Evolutionary conservation across 108 stramenopile genomes (phyloP).

Genomic region (Pseudonitzschia multistriata): DNA sequence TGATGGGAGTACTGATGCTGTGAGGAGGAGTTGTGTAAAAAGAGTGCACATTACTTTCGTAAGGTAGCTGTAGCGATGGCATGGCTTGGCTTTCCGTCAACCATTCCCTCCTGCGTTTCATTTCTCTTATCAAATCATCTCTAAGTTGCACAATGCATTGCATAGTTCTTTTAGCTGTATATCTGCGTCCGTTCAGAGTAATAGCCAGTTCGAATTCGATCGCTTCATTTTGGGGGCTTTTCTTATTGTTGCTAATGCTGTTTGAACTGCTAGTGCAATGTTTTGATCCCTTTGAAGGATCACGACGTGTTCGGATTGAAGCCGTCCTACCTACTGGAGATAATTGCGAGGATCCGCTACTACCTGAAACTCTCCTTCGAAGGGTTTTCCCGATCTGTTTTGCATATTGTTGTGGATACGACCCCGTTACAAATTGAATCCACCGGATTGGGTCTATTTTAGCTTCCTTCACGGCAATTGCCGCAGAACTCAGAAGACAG

Average conservation of each 20-base stretch:
- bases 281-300: not conserved
- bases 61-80: not conserved
- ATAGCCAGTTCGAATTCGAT: slow-evolving; percentile 76
- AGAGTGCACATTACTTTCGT: not conserved
- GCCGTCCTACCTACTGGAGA: slow-evolving; percentile 12
- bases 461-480: slow-evolving; percentile 60
- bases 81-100: slow-evolving; percentile 9
- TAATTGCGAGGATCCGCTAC: not conserved
- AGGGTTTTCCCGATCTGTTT: slow-evolving; percentile 14
- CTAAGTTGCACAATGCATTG: slow-evolving; percentile 64
- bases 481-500: not conserved
- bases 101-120: slow-evolving; percentile 31
- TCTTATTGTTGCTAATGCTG: not conserved
- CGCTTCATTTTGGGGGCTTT: slow-evolving; percentile 44
- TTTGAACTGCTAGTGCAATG: not conserved
- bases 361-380: slow-evolving; percentile 21
- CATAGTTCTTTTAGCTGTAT: slow-evolving; percentile 70
- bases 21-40: not conserved
- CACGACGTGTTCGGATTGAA: not conserved
- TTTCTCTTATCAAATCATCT: slow-evolving; percentile 65
- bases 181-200: slow-evolving; percentile 66
- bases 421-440: slow-evolving; percentile 55
- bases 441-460: slow-evolving; percentile 61
- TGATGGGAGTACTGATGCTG: no score
- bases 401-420: slow-evolving; percentile 34